Base-by-base conservation (phyloP, 2,329 filamentous ascomycete species). In the Sporothrix protearum region DNA sequence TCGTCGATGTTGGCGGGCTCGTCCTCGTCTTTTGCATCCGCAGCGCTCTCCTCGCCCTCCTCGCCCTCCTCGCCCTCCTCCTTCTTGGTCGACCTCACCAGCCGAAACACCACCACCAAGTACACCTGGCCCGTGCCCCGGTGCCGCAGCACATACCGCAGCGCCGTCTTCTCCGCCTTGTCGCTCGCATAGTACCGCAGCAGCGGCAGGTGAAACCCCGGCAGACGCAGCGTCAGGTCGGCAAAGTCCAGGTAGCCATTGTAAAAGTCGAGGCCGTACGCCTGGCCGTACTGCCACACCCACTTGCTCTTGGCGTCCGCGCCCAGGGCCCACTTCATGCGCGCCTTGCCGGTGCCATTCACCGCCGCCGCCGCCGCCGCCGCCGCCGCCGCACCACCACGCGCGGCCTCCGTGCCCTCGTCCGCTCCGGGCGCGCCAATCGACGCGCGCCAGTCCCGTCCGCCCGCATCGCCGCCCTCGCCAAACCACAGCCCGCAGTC, bases 121-220 rank as follows among this genome's bases (percentile, higher is more conserved):
- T 97, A 92, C 19, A 92, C 86, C 45, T 92, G 87, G 64, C 87
- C 87, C 0, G 92, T 95, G 28, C 84, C 81, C 73, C 88, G 88
- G 80, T 97, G 92, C 78, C 94, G 95, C 78, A 98, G 86, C 72
- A 96, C 93, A 81, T 98, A 97, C 91, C 92, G 86, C 66, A 93
- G 81, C 14, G 45, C 49, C 64, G 64, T 67, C 64, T 67, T 67
- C 10, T 67, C 64, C 9, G 88, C 88, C 81, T 94, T 91, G 81
- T 94, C 91, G 0, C 92, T 92, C 76, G 94, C 91, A 91, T 92
- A 94, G 78, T 93, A 93, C 76, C 86, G 89, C 79, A 94, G 88
- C 69, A 95, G 90, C 0, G 89, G 88, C 25, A 94, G 80, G 12
- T 88, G 88, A 76, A 94, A 92, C 0, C 91, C 91, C 0, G 92